Conservation (phyloP, 2,329 filamentous ascomycete species). For the Sarocladiaceae sp. region DNA sequence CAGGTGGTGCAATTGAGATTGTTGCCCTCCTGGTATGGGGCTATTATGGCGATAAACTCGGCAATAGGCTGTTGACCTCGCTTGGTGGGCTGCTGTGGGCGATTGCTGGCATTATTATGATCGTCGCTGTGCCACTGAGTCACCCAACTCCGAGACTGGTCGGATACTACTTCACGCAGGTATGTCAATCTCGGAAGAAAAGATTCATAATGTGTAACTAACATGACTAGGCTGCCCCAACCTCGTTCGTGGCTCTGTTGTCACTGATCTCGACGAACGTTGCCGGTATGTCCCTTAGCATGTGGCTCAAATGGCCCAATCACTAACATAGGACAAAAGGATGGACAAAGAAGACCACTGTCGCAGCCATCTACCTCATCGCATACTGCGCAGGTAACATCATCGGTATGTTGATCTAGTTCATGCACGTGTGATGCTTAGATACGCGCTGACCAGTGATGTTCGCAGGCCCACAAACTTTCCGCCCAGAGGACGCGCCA, state of each 20-base stretch:
- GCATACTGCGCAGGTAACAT: conserved; percentile 52
- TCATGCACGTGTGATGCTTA: too few species aligned
- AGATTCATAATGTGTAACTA: background rate
- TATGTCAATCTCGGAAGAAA: background rate
- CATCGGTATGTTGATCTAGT: conserved; percentile 39
- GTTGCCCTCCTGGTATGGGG: conserved; percentile 51
- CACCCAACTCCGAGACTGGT: conserved; percentile 47
- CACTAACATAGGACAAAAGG: conserved; percentile 20
- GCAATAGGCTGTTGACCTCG: conserved; percentile 12
- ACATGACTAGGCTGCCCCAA: background rate
- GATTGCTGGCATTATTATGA: conserved; percentile 28
- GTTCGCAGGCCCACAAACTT: conserved; percentile 47
- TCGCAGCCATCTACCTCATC: conserved; percentile 43
- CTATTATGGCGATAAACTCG: conserved; percentile 13
- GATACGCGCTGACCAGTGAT: too few species aligned
- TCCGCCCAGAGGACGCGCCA: conserved; percentile 51
- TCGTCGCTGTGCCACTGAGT: conserved; percentile 26
- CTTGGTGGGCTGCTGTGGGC: conserved; percentile 18
- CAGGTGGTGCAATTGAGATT: conserved; percentile 62
- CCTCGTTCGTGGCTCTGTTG: conserved; percentile 36
- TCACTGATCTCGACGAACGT: conserved; percentile 26
- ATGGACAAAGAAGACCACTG: conserved; percentile 50
- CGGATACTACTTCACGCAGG: conserved; percentile 61
- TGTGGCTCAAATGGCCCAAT: too few species aligned
- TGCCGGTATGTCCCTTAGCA: too few species aligned